A percentile compares a stretch with the other conserved stretches of the same genome.
Evolutionary conservation across 148 eudicot species (phyloP).

Genomic region (Vaccinium corymbosum): DNA sequence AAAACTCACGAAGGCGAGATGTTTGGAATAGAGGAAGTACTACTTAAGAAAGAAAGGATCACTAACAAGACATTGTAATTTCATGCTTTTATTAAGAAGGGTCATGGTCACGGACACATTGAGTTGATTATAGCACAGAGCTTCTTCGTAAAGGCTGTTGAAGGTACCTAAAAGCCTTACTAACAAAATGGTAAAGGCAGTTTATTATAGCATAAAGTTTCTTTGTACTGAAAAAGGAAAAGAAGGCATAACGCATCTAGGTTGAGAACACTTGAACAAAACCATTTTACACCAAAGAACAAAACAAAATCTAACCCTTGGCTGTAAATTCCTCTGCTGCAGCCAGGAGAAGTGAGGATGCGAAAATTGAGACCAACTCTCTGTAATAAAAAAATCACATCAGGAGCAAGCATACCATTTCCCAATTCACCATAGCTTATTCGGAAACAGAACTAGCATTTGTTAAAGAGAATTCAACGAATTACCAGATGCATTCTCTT

Average conservation of each 20-base stretch:
- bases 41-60: no score
- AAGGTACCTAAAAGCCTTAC: background rate
- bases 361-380: background rate
- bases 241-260: background rate
- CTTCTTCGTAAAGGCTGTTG: background rate
- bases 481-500: background rate
- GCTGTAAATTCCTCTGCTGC: background rate
- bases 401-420: background rate
- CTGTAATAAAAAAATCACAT: background rate
- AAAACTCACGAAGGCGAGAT: no score
- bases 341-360: background rate
- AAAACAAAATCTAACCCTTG: background rate
- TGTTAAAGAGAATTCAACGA: background rate
- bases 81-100: no score
- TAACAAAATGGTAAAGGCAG: background rate
- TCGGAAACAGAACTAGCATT: background rate
- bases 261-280: no score
- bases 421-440: background rate
- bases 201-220: background rate
- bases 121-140: no score
- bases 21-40: no score
- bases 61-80: no score
- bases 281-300: background rate
- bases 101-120: no score
- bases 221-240: background rate